These are phyloP conservation scores for Hibiscus syriacus DNA, from an alignment of 345 rosid genomes.

Conservation along the genomic window DNA sequence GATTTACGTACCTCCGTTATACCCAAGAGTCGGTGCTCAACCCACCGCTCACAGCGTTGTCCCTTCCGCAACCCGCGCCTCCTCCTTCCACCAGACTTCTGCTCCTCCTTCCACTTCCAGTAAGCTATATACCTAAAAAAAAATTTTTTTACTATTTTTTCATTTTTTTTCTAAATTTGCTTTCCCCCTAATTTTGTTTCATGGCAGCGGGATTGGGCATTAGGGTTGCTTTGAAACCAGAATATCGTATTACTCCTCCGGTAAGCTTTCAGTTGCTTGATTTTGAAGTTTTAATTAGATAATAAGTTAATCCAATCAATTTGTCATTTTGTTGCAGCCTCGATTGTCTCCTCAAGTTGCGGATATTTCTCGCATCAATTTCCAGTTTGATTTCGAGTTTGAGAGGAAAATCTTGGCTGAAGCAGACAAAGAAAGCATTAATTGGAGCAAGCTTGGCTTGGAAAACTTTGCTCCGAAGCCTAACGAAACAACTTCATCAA, in stretches of 20 bases:
- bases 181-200: background rate
- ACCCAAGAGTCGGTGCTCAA: conserved; percentile 59
- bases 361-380: conserved; percentile 65
- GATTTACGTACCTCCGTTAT: conserved; percentile 48
- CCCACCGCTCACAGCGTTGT: conserved; percentile 22
- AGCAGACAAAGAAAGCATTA: conserved; percentile 57
- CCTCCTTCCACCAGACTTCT: conserved; percentile 31
- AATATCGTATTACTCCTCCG: conserved; percentile 76
- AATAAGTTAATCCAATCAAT: conserved; percentile 46
- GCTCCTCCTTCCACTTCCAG: conserved; percentile 38
- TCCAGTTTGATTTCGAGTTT: conserved; percentile 71
- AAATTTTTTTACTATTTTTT: background rate
- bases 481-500: conserved; percentile 34
- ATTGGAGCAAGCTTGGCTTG: conserved; percentile 60
- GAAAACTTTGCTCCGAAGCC: conserved; percentile 53
- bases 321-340: conserved; percentile 46
- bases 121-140: conserved; percentile 14
- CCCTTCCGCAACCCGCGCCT: conserved; percentile 38
- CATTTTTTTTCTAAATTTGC: background rate
- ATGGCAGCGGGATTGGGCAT: conserved; percentile 75
- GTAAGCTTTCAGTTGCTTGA: conserved; percentile 58
- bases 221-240: conserved; percentile 63
- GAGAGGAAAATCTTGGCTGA: conserved; percentile 68
- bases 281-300: conserved; percentile 61
- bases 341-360: conserved; percentile 44